phyloP scores from a whole-genome alignment of 1,284 basidiomycete species.

The Volvariella surrecta region DNA sequence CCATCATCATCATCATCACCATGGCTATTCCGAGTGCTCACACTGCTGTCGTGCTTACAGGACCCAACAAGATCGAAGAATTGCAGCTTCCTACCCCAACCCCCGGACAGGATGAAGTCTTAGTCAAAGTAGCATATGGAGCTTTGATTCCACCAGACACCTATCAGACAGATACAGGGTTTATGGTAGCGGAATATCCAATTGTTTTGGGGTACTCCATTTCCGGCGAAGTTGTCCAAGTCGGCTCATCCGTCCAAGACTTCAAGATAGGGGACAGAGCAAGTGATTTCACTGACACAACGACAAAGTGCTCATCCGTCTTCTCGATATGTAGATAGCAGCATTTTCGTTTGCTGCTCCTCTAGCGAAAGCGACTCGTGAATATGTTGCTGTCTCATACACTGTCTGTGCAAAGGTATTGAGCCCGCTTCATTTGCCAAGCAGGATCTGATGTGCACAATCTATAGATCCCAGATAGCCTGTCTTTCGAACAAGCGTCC shows the following conservation, averaged over 20 bases:
- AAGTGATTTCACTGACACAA: constrained; percentile 5
- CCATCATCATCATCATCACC: constrained; percentile 1
- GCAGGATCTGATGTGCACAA: constrained; percentile 1
- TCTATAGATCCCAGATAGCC: constrained; percentile 30
- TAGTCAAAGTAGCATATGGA: constrained; percentile 37
- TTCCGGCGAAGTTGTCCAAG: constrained; percentile 28
- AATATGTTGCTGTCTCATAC: constrained; percentile 29
- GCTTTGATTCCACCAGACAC: constrained; percentile 33
- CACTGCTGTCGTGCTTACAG: constrained; percentile 28
- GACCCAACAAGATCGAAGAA: constrained; percentile 21
- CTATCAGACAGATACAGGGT: constrained; percentile 30
- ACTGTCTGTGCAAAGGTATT: constrained; percentile 34
- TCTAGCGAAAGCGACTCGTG: constrained; percentile 30
- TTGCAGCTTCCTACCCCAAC: constrained; percentile 30
- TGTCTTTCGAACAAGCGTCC: constrained; percentile 32
- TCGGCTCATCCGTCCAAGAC: constrained; percentile 30
- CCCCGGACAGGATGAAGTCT: constrained; percentile 32
- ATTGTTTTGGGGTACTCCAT: constrained; percentile 30
- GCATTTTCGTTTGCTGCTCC: constrained; percentile 22
- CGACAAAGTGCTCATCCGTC: constrained; percentile 1
- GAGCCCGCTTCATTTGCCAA: neutral
- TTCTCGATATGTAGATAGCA: constrained; percentile 24
- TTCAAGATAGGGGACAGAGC: constrained; percentile 36
- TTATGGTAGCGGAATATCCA: constrained; percentile 27
- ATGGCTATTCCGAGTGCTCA: constrained; percentile 16